Conservation (phyloP, 164 flowering plant genomes). For the Chimonanthus salicifolius region DNA sequence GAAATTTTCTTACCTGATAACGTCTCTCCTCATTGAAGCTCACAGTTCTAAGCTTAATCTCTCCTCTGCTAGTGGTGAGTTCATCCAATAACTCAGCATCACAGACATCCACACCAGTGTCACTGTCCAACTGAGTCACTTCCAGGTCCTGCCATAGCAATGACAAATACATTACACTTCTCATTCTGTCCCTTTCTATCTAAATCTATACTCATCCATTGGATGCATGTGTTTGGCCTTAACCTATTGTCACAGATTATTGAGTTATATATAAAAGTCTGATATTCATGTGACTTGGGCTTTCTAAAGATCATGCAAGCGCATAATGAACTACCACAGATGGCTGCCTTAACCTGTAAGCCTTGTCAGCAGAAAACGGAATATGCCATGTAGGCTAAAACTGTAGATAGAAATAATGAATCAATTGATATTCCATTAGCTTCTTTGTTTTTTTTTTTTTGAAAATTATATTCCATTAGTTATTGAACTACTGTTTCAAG, state of each 20-base stretch:
- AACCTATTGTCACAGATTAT: background rate
- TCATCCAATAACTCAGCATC: constrained; percentile 78
- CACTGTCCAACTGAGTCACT: constrained; percentile 6
- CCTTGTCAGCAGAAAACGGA: no score
- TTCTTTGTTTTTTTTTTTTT: no score
- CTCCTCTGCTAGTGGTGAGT: constrained; percentile 74
- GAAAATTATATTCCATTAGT: background rate
- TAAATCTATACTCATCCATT: no score
- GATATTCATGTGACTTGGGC: no score
- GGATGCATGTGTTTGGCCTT: background rate
- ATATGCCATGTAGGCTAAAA: no score
- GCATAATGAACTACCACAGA: no score
- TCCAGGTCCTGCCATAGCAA: constrained; percentile 26
- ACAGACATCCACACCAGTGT: constrained; percentile 25
- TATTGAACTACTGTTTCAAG: background rate
- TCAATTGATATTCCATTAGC: background rate
- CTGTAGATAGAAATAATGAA: background rate
- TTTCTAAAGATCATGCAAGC: no score
- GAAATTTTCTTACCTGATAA: constrained; percentile 18
- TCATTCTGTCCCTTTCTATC: background rate
- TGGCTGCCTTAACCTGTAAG: no score
- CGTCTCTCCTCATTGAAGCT: constrained; percentile 39
- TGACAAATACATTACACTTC: background rate
- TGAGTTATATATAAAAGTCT: no score
- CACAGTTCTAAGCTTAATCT: constrained; percentile 53